Percentiles rank a stretch among this genome's conserved stretches.
Evolutionary conservation across 768 basidiomycete genomes (phyloP).

Genomic region (Lentinula sp.): DNA sequence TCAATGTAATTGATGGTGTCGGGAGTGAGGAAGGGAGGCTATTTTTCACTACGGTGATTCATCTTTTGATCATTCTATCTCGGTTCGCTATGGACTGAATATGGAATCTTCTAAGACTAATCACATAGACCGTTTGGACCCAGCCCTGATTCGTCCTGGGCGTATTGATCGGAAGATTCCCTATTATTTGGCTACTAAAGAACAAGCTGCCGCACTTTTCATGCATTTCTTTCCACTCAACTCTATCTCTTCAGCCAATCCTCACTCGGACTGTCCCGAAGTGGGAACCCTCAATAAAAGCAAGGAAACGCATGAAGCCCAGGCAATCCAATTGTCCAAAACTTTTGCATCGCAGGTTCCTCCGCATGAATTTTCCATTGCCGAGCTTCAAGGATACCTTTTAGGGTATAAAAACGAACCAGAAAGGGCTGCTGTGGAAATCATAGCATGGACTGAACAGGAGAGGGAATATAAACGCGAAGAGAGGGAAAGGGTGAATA

Average conservation of each 20-base stretch:
- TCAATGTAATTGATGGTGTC: constrained; percentile 57
- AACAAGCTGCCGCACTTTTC: constrained; percentile 44
- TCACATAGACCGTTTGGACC: constrained; percentile 47
- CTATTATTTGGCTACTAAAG: constrained; percentile 41
- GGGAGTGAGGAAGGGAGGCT: constrained; percentile 58
- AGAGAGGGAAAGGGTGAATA: constrained; percentile 25
- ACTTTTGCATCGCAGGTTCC: constrained; percentile 40
- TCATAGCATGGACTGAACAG: constrained; percentile 35
- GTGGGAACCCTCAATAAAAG: no score
- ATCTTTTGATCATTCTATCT: neutral
- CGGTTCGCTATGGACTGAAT: neutral
- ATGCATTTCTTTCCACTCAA: constrained; percentile 34
- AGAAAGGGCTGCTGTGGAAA: constrained; percentile 23
- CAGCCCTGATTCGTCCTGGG: constrained; percentile 51
- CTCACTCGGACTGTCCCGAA: no score
- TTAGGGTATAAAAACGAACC: constrained; percentile 38
- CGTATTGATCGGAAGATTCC: constrained; percentile 49
- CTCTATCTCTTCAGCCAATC: neutral
- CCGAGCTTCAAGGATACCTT: constrained; percentile 58
- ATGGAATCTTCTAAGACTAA: constrained; percentile 33
- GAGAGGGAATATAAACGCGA: constrained; percentile 26
- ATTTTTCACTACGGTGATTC: constrained; percentile 50
- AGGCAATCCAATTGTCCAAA: constrained; percentile 14
- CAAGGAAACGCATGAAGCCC: neutral
- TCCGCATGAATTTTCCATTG: constrained; percentile 44